Evolutionary conservation across 2,329 filamentous ascomycete genomes (phyloP), one percentile per base, ranked within the genome.

Genomic region (Neonectria sp.): DNA sequence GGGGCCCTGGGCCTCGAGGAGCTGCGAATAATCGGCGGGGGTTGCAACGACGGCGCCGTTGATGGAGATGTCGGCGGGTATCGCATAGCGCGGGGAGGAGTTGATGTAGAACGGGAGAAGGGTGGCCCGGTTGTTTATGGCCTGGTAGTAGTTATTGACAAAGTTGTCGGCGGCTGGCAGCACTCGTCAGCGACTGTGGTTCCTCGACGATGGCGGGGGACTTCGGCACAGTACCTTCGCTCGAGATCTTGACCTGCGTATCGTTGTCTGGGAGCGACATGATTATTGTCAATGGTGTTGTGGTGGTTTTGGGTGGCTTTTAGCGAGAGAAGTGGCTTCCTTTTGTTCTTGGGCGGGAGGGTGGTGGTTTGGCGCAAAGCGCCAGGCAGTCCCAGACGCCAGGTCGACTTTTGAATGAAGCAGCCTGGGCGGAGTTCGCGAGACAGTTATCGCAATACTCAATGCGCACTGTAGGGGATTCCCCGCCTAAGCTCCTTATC

Each of bases 21-120:
- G 86, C 21, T 86, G 86, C 73, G 92, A 89, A 75, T 95, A 91
- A 51, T 90, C 90, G 57, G 84, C 82, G 0, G 91, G 91, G 63
- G 89, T 86, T 37, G 87, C 80, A 43, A 93, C 83, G 3, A 88
- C 81, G 55, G 90, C 90, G 74, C 95, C 94, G 82, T 97, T 97
- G 85, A 95, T 91, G 75, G 90, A 88, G 75, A 97, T 95, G 77
- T 91, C 89, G 58, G 93, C 86, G 37, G 85, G 84, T n/a, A 87
- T 82, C 13, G 79, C 76, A 69, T 89, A 88, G 67, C 85, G 82
- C 12, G 85, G 73, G 27, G 87, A 88, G 57, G 85, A 81, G 77
- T 89, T 88, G 71, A 90, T 83, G 84, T 97, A 97, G 85, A 91
- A 97, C n/a, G 83, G 82, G 21, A 87, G 78, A 15, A 97, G 86